phyloP scores from a whole-genome alignment of 2,329 filamentous ascomycete genomes.

The Mariannaea sp. region DNA sequence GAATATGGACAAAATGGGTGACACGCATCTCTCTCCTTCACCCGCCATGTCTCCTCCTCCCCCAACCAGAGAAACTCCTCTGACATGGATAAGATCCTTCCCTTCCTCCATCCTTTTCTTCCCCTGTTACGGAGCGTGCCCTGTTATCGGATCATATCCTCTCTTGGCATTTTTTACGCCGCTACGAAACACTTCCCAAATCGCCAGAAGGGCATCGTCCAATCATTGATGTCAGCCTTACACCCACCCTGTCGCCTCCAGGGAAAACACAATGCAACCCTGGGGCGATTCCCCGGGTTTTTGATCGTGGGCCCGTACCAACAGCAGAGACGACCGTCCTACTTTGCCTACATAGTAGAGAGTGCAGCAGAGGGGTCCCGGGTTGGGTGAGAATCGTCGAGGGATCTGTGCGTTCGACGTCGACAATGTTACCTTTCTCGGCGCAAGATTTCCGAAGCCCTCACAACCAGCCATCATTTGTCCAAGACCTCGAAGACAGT shows the following conservation, averaged over 20 bases:
- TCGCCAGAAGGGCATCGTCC: not conserved
- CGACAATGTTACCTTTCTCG: not conserved
- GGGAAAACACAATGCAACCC: constrained; percentile 3
- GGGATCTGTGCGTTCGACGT: not conserved
- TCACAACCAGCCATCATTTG: not conserved
- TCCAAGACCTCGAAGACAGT: no score
- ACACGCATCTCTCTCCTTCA: no score
- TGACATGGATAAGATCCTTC: no score
- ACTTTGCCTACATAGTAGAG: no score
- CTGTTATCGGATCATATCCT: constrained; percentile 2
- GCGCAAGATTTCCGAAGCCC: constrained; percentile 2
- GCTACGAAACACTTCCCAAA: not conserved
- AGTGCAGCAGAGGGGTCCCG: no score
- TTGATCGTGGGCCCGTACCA: constrained; percentile 14
- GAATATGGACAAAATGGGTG: no score
- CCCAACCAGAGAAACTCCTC: no score
- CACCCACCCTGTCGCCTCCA: constrained; percentile 8
- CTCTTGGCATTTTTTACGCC: not conserved
- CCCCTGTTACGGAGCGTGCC: no score
- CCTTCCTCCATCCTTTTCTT: no score
- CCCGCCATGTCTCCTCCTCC: no score
- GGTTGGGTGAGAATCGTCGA: constrained; percentile 1
- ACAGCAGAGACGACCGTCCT: no score
- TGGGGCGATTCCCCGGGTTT: constrained; percentile 2
- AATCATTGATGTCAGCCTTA: constrained; percentile 9